Evolutionary conservation across 116 monocot species (phyloP).

Genomic region (Phalaenopsis hybrid): DNA sequence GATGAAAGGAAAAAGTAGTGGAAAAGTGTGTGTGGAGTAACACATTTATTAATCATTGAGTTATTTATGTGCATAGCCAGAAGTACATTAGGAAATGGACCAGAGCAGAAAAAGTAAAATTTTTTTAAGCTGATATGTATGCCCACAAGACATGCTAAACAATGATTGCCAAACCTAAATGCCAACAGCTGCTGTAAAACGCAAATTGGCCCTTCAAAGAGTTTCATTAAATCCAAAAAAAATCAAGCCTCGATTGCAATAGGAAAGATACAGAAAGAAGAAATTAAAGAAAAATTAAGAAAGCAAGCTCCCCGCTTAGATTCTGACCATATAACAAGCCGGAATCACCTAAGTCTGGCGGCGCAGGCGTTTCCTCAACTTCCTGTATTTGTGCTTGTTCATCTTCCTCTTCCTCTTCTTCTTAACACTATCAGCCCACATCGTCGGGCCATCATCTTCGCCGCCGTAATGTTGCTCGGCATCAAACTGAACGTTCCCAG

Average conservation of each 20-base stretch:
- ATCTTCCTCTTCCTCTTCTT: conserved; percentile 60
- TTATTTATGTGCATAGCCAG: background rate
- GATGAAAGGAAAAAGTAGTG: background rate
- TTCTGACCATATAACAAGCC: background rate
- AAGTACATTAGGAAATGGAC: background rate
- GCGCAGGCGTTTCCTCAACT: conserved; percentile 40
- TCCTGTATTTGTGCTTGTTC: conserved; percentile 49
- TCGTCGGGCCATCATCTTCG: background rate
- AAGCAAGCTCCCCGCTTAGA: background rate
- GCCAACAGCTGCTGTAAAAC: background rate
- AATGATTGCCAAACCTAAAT: background rate
- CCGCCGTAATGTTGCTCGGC: background rate
- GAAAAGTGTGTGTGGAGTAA: background rate
- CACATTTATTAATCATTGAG: background rate
- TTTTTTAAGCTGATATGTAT: background rate
- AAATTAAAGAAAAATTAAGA: background rate
- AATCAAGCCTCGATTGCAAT: background rate
- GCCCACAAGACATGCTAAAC: background rate
- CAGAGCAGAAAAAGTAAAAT: background rate
- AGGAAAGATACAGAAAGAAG: background rate
- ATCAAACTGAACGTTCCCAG: conserved; percentile 3
- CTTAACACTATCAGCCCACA: conserved; percentile 50
- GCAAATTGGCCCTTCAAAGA: background rate
- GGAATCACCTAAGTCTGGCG: conserved; percentile 18
- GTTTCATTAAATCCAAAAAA: background rate